A percentile compares a stretch with the other conserved stretches of the same genome.
Conservation (phyloP, 768 basidiomycete genomes). For the Fomitopsis pulvina region DNA sequence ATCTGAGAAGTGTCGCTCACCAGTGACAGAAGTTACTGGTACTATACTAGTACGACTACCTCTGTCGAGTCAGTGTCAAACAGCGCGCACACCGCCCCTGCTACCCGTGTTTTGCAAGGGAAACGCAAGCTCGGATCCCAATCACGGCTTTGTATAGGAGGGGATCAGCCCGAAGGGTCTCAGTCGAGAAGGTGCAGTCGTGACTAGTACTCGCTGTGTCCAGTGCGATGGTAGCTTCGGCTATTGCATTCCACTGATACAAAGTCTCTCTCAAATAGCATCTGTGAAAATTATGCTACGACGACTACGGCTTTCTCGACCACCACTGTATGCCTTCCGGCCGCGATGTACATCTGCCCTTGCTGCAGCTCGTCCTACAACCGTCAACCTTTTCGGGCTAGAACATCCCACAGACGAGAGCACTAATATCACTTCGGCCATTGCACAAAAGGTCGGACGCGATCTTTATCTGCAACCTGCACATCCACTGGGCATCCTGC, state of each 20-base stretch:
- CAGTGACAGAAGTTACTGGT: too few species aligned
- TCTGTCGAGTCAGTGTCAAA: too few species aligned
- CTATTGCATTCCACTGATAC: too few species aligned
- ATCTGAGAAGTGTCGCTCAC: neutral
- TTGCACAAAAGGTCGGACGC: constrained; percentile 73
- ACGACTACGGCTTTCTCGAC: neutral
- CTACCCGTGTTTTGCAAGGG: too few species aligned
- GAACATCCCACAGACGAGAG: constrained; percentile 68
- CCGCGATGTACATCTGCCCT: neutral
- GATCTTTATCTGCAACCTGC: constrained; percentile 67
- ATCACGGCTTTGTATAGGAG: too few species aligned
- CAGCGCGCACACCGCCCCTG: too few species aligned
- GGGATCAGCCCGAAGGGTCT: too few species aligned
- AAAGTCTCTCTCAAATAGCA: neutral
- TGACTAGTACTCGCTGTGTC: too few species aligned
- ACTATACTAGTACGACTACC: too few species aligned
- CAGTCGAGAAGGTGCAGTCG: too few species aligned
- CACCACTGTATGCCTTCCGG: neutral
- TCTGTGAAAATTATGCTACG: neutral
- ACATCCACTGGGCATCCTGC: constrained; percentile 87
- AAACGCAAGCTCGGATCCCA: too few species aligned
- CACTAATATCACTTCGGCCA: constrained; percentile 83
- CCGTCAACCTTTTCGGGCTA: constrained; percentile 28
- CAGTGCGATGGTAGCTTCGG: neutral
- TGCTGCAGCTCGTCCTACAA: neutral